Evolutionary conservation across 768 basidiomycete species (phyloP), one percentile per base, ranked within the genome.

Genomic region (Xerocomellus chrysenteron): DNA sequence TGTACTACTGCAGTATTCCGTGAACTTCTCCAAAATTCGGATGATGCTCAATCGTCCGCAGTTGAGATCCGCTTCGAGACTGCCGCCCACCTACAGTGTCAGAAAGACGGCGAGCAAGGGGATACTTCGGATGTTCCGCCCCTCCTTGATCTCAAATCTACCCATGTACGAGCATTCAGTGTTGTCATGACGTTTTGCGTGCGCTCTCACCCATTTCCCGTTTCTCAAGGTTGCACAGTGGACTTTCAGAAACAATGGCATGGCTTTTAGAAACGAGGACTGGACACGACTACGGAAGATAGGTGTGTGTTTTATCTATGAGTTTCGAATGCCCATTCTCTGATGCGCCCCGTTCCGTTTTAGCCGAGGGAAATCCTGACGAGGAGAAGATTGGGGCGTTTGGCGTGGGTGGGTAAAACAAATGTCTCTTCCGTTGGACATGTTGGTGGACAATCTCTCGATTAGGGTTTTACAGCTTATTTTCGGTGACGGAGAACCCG

Each of bases 1-100:
- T 14, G 35, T 5, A 36, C 35, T 6, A 36, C 13, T 6, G 26
- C 55, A 80, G 84, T 88, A 43, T 86, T 85, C 56, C 74, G 95
- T 47, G 96, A 98, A 70, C 81, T 99, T 6, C 75, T 98, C 0
- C 96, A 98, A 76, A 98, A 99, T 68, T 94, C 94, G 30, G 94
- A 97, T 68, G 95, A 97, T 73, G 94, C 90, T 3, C 86, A 82
- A 44, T 84, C 91, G 2, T 83, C 78, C 50, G 74, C 79, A 14
- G 92, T 87, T 3, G 88, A 95, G 71, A 90, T 95, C 43, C 82
- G 78, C 48, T 94, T 94, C 58, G 83, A 91, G 66, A 92, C 90
- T 4, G 75, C 82, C 64, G 65, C 61, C 19, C 82, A 73, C 63
- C 47, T 82, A 42, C 73, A 3, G 26, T 0, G 77, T 32, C 65